Conservation (phyloP, 805 yeast genomes). For the Clavispora carvajalis region DNA sequence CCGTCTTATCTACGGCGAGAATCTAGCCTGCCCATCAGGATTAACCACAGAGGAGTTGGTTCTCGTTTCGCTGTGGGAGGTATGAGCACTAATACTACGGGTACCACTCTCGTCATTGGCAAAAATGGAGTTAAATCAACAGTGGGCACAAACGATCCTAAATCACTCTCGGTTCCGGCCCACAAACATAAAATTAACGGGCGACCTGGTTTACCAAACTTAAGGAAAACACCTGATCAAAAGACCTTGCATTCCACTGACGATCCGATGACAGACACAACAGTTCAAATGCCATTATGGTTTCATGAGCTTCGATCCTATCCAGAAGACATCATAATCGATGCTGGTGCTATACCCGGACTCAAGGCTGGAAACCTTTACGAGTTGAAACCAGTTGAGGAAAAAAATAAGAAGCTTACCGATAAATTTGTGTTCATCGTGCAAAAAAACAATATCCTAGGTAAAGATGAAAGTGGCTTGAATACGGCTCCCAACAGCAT, state of each 20-base stretch:
- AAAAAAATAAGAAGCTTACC: conserved; percentile 5
- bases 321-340: conserved; percentile 56
- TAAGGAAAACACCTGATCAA: not conserved
- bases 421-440: conserved; percentile 12
- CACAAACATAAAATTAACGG: not conserved
- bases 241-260: not conserved
- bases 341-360: conserved; percentile 54
- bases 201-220: not conserved
- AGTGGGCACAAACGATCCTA: not conserved
- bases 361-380: conserved; percentile 72
- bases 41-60: not conserved
- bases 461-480: conserved; percentile 4
- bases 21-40: not conserved
- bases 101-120: conserved; percentile 15
- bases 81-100: conserved; percentile 12
- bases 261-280: not conserved
- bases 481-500: conserved; percentile 1
- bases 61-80: not conserved
- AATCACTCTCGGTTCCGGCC: conserved; percentile 6
- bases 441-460: conserved; percentile 6
- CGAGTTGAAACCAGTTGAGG: conserved; percentile 48
- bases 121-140: conserved; percentile 2
- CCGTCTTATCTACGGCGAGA: conserved; percentile 12
- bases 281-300: conserved; percentile 41
- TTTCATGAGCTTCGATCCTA: conserved; percentile 68